Evolutionary conservation across 495 filamentous ascomycete species (phyloP), one percentile per base, ranked within the genome.

Genomic region (Cryomyces minteri): DNA sequence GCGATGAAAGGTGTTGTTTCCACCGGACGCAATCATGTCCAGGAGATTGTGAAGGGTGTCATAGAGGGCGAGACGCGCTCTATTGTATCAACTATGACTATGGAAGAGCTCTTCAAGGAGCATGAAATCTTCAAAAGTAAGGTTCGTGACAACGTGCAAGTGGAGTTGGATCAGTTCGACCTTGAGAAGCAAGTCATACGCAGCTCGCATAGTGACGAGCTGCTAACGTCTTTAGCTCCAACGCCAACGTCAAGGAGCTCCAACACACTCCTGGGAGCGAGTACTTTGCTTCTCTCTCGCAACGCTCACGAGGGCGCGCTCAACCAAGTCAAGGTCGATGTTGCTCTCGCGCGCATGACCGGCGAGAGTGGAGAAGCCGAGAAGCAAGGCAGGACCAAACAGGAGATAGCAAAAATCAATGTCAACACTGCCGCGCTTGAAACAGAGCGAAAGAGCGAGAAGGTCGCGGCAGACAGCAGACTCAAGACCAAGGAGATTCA

Each of bases 21-120:
- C 32, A 51, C 48, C 9, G 57, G 70, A n/a, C 65, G 65, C 10
- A 68, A 70, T 42, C 80, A 86, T 59, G 77, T 86, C 32, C 80
- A 86, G 58, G 78, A 82, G 55, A 90, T 88, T 46, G 80, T 88
- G 49, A 87, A 83, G 63, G 84, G 84, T 46, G 84, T 90, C 60
- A 88, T 90, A 54, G 82, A 88, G 60, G 84, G 84, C 42, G 84
- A 90, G 58, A 84, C 81, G 6, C 71, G 83, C 40, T 77, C 80
- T 28, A 71, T 87, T 41, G 81, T 90, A 32, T 79, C 73, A 4
- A 73, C 69, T 47, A 84, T 86, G 80, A 83, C 82, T 9, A 85
- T 88, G 81, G 83, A 88, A 55, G 84, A 87, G 62, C 79, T 90
- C 39, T 87, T 85, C 59, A 79, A 77, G 43, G 77, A 82, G 60